Base-by-base conservation (phyloP, 768 basidiomycete genomes). In the Suillus placidus region DNA sequence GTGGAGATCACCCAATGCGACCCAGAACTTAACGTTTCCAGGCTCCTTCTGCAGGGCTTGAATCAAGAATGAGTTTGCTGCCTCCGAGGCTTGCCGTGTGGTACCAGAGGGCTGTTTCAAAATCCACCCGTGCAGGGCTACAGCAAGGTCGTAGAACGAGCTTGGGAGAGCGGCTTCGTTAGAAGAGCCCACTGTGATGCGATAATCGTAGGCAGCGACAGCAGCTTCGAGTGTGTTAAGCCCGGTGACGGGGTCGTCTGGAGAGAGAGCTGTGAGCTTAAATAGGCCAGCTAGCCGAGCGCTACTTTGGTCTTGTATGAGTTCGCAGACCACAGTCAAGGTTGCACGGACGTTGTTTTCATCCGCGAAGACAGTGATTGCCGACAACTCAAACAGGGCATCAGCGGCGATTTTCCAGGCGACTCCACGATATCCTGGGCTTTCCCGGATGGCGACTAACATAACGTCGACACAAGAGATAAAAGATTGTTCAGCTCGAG, bases 351-450 rank as follows among this genome's bases (percentile, higher is more conserved):
- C 76, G 16, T 68, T 65, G 2, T 67, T 72, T 67, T 82, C 80
- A 61, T 90, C 80, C 13, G 79, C 74, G 67, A 87, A 88, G 5
- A 79, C 77, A 3, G 84, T 78, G 54, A 82, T 80, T 35, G 75
- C 77, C 4, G 90, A 89, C 14, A 98, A 78, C 58, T 85, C 83
- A 70, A 88, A 87, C 5, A 92, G 75, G 4, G 90, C 87, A 74
- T 99, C 96, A 0, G 87, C 92, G 13, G 89, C 81, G 8, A 83
- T 79, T 75, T 99, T 99, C 97, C 96, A 99, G 5, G 85, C 85
- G 3, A 93, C 80, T 6, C 84, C 80, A 20, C 91, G 85, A 74
- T 92, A 90, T 1, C 90, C 89, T 10, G 86, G 74, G 51, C 83
- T 83, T 20, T 80, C 78, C 51, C 83, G 78, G 61, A 91, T 79